Evolutionary conservation across 805 yeast genomes (phyloP), one percentile per base, ranked within the genome.

Genomic region (Metschnikowia borealis): DNA sequence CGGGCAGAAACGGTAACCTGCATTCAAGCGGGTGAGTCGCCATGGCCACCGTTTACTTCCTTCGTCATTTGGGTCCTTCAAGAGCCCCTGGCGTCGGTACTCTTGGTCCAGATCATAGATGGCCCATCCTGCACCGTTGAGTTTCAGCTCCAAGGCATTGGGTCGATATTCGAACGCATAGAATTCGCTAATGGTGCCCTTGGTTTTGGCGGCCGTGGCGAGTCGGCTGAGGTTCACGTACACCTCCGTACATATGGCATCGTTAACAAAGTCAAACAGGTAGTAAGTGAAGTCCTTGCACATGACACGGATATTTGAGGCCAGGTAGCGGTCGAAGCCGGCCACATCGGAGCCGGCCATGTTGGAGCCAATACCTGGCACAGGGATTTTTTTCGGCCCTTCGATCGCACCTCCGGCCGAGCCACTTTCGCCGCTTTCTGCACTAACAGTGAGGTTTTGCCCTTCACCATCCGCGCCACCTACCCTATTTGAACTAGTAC

Each of bases 101-200:
- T 92, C 99, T 18, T 60, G 60, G 5, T 68, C 57, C 0, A 85
- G 77, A 50, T 84, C 74, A 63, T 84, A 92, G 5, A 87, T 61
- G 3, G 68, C 57, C 98, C 98, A 92, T 13, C 96, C 84, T 52
- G 83, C 74, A 29, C 35, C 35, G 6, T 41, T 41, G 11, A 79
- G 73, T 15, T 73, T 73, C 20, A 69, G 61, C 62, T 94, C 98
- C 35, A 84, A 70, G 20, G 79, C 73, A 45, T 88, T 88, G 6
- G 97, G 94, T 20, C 77, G 74, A 63, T 92, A 92, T 44, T 81
- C 78, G 62, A 81, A 92, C 1, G 97, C 97, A 64, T 92, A 92
- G 31, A 91, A 76, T 11, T 61, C 51, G 37, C 54, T 61, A 20
- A 68, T 53, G 33, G 60, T 81, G 71, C 43, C 79, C 73, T 39